Conservation (phyloP, 768 basidiomycete species). For the Crassisporium funariophilum region DNA sequence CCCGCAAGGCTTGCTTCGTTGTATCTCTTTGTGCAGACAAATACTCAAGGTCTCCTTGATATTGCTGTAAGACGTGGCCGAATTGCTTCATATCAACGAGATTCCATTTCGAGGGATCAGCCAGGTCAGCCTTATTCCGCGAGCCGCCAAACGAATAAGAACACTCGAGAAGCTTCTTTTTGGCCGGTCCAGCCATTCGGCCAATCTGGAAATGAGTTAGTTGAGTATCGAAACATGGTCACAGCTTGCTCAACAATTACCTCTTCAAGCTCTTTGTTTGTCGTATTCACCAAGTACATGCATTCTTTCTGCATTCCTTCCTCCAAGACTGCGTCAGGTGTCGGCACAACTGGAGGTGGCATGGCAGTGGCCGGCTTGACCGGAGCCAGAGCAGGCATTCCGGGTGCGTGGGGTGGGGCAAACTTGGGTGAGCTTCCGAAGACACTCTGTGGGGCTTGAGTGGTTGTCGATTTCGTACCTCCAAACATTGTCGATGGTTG, state of each 20-base stretch:
- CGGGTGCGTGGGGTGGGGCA: neutral
- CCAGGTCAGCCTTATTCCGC: slow-evolving; percentile 47
- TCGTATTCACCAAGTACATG: slow-evolving; percentile 42
- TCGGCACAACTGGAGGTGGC: slow-evolving; percentile 3
- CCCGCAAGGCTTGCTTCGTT: slow-evolving; percentile 46
- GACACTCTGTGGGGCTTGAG: too few relatives aligned
- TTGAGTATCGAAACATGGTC: neutral
- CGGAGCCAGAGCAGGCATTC: slow-evolving; percentile 4
- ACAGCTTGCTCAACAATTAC: slow-evolving; percentile 42
- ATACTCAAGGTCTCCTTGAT: slow-evolving; percentile 53
- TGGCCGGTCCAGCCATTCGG: slow-evolving; percentile 38
- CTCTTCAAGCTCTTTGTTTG: slow-evolving; percentile 56
- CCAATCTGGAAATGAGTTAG: slow-evolving; percentile 41
- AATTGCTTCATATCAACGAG: slow-evolving; percentile 56
- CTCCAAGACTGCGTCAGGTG: slow-evolving; percentile 38
- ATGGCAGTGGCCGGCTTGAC: neutral
- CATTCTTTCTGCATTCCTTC: slow-evolving; percentile 75
- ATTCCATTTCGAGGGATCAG: slow-evolving; percentile 51
- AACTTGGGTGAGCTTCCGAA: too few relatives aligned
- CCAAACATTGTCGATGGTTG: too few relatives aligned
- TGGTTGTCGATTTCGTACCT: too few relatives aligned
- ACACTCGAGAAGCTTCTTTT: slow-evolving; percentile 35
- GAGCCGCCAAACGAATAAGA: slow-evolving; percentile 40
- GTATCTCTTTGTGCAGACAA: slow-evolving; percentile 45
- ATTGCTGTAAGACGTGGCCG: slow-evolving; percentile 46